Conservation (phyloP, 495 filamentous ascomycete genomes). For the Filosporella fistucella region DNA sequence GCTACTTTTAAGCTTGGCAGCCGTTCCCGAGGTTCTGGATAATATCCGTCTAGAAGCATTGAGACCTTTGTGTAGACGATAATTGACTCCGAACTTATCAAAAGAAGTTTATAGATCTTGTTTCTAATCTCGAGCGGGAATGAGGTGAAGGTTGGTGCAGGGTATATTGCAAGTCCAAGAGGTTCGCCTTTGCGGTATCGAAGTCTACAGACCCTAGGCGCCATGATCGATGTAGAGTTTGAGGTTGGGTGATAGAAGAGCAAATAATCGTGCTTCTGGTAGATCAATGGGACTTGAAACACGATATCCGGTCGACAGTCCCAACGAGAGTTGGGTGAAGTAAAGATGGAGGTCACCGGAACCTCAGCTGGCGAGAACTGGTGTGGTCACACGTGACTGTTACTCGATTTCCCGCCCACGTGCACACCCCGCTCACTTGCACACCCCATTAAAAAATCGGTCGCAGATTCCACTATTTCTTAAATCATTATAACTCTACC, state of each 20-base stretch:
- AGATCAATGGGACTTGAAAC: no score
- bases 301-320: no score
- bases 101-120: conserved; percentile 1
- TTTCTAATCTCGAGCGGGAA: conserved; percentile 10
- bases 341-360: no score
- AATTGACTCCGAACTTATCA: conserved; percentile 1
- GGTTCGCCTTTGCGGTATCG: conserved; percentile 7
- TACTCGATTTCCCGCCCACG: no score
- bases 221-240: not conserved
- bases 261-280: not conserved
- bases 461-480: no score
- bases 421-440: no score
- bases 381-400: no score
- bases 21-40: not conserved
- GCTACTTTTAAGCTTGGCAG: not conserved
- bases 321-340: no score
- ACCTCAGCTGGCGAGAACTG: no score
- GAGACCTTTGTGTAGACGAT: not conserved
- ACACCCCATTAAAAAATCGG: no score
- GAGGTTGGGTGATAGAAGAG: not conserved
- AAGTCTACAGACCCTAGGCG: conserved; percentile 1
- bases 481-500: no score
- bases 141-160: conserved; percentile 1
- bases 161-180: conserved; percentile 3
- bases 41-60: not conserved